Conservation (phyloP, 2,329 filamentous ascomycete species). For the Tolypocladium ophioglossoides region DNA sequence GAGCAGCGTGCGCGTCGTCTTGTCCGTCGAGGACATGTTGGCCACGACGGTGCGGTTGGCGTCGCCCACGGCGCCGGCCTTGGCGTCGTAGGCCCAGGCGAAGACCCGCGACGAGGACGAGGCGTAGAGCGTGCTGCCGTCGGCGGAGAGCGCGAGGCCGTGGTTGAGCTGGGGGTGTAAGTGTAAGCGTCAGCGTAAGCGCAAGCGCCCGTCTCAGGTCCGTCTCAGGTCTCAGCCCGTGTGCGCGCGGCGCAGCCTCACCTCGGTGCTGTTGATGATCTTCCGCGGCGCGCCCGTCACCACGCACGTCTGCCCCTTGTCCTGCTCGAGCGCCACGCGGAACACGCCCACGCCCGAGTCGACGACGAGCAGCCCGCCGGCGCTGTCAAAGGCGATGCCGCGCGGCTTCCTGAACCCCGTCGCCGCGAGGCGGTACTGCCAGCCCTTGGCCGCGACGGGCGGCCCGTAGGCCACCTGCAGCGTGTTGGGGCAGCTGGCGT, state of each 20-base stretch:
- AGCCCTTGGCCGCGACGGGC: conserved; percentile 29
- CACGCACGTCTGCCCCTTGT: conserved; percentile 31
- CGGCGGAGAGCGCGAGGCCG: conserved; percentile 40
- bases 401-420: conserved; percentile 31
- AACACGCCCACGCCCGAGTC: conserved; percentile 31
- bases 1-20: conserved; percentile 57
- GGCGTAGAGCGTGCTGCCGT: conserved; percentile 43
- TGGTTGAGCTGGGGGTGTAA: conserved; percentile 37
- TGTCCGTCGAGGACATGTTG: conserved; percentile 52
- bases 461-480: conserved; percentile 22
- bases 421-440: conserved; percentile 32
- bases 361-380: conserved; percentile 34
- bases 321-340: conserved; percentile 25
- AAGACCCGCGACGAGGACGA: conserved; percentile 50
- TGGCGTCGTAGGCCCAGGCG: conserved; percentile 54
- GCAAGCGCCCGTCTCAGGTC: too few species aligned
- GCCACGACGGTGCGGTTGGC: conserved; percentile 42
- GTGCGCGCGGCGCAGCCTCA: too few species aligned
- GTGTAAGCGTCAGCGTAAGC: too few species aligned
- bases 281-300: conserved; percentile 23
- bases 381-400: conserved; percentile 32
- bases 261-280: conserved; percentile 23
- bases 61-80: conserved; percentile 29
- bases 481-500: conserved; percentile 19
- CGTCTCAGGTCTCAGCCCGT: too few species aligned